These are phyloP conservation scores for Rosa hybrid DNA, from an alignment of 331 rosid genomes.

Conservation along the genomic window DNA sequence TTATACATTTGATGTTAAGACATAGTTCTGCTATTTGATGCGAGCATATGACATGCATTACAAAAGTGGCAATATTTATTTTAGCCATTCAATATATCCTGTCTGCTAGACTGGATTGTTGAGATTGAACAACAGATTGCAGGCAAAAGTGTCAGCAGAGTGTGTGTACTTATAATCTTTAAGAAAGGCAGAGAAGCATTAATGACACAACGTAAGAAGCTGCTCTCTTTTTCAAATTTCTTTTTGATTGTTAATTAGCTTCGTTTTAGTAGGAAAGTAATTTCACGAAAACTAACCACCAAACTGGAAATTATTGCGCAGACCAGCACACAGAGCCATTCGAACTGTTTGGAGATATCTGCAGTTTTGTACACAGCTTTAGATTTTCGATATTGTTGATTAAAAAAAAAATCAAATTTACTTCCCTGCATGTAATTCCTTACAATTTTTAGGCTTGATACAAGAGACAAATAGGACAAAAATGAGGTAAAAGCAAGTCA, in stretches of 20 bases:
- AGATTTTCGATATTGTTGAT: not conserved
- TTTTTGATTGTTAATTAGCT: not conserved
- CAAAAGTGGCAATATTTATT: not conserved
- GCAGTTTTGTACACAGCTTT: not conserved
- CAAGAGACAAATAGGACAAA: not conserved
- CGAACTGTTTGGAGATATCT: not conserved
- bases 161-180: not conserved
- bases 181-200: not conserved
- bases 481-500: not conserved
- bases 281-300: not conserved
- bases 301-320: not conserved
- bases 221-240: not conserved
- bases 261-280: not conserved
- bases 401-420: not conserved
- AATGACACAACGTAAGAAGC: not conserved
- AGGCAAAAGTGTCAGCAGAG: not conserved
- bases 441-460: not conserved
- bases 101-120: not conserved
- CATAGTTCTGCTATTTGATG: not conserved
- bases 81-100: not conserved
- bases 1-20: conserved; percentile 2
- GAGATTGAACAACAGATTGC: not conserved
- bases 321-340: not conserved
- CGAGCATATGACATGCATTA: not conserved
- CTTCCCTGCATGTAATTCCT: not conserved